Evolutionary conservation across 495 filamentous ascomycete genomes (phyloP).

Genomic region (Penicillium riverlandense): DNA sequence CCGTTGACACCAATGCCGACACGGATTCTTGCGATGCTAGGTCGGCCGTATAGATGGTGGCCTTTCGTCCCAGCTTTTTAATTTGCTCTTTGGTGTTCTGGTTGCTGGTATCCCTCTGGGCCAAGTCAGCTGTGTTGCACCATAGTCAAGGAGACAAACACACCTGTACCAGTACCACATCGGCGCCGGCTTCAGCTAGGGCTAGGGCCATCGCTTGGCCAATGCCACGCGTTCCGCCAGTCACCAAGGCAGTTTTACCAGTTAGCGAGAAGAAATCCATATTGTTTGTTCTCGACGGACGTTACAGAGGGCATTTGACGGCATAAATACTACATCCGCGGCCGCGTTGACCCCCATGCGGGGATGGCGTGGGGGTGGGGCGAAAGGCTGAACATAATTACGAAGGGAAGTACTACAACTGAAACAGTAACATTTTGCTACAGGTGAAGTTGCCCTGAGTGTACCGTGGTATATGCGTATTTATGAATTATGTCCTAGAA

Average conservation of each 20-base stretch:
- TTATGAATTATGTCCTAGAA: too few species aligned
- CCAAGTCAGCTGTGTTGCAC: too few species aligned
- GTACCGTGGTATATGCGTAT: too few species aligned
- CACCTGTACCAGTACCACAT: slow-evolving; percentile 62
- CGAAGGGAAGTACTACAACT: too few species aligned
- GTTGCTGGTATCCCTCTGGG: slow-evolving; percentile 51
- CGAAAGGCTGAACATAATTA: too few species aligned
- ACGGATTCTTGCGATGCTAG: slow-evolving; percentile 55
- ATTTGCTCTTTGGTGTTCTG: slow-evolving; percentile 51
- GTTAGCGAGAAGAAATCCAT: slow-evolving; percentile 16
- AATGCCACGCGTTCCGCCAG: slow-evolving; percentile 76
- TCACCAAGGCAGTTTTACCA: slow-evolving; percentile 68
- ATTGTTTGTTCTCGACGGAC: not conserved
- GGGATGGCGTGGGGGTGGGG: too few species aligned
- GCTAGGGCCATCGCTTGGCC: slow-evolving; percentile 70
- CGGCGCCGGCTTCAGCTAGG: slow-evolving; percentile 78
- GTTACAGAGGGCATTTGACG: not conserved
- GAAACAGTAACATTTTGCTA: too few species aligned
- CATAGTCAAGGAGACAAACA: not conserved
- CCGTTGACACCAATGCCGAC: slow-evolving; percentile 45
- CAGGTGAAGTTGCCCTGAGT: too few species aligned
- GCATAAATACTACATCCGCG: slow-evolving; percentile 1
- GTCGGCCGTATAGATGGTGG: slow-evolving; percentile 63
- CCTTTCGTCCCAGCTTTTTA: slow-evolving; percentile 59
- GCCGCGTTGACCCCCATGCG: too few species aligned